Evolutionary conservation across 2,329 filamentous ascomycete genomes (phyloP).

Genomic region (Ophiostoma sp.): DNA sequence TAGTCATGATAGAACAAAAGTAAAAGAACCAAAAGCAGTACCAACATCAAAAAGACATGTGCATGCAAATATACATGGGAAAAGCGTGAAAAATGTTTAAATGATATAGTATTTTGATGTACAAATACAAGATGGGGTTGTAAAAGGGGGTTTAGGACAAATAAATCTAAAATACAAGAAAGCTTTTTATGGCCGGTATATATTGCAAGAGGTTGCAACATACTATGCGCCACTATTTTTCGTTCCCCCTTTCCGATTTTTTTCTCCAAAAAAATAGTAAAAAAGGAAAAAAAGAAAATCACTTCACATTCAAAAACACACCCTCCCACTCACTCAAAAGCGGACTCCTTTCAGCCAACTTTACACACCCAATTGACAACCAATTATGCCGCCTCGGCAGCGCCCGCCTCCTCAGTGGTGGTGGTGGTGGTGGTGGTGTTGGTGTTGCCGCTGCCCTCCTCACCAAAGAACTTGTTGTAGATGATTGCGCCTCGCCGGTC

Average conservation of each 20-base stretch:
- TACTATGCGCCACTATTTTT: neutral
- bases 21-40: neutral
- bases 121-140: constrained; percentile 11
- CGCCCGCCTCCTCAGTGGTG: neutral
- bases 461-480: constrained; percentile 39
- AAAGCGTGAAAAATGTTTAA: constrained; percentile 9
- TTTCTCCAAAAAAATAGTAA: neutral
- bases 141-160: neutral
- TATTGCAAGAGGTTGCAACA: neutral
- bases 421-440: neutral
- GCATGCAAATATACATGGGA: neutral
- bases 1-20: neutral
- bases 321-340: neutral
- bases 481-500: constrained; percentile 32
- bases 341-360: neutral
- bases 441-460: constrained; percentile 19
- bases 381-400: neutral
- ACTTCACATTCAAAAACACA: neutral
- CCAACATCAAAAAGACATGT: neutral
- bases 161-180: constrained; percentile 22
- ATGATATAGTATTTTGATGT: neutral
- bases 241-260: neutral
- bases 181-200: neutral
- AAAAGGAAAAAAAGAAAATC: neutral
- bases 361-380: neutral